These are phyloP conservation scores for Yamadazyma sp. DNA, from an alignment of 1,139 yeast genomes.

Conservation along the genomic window DNA sequence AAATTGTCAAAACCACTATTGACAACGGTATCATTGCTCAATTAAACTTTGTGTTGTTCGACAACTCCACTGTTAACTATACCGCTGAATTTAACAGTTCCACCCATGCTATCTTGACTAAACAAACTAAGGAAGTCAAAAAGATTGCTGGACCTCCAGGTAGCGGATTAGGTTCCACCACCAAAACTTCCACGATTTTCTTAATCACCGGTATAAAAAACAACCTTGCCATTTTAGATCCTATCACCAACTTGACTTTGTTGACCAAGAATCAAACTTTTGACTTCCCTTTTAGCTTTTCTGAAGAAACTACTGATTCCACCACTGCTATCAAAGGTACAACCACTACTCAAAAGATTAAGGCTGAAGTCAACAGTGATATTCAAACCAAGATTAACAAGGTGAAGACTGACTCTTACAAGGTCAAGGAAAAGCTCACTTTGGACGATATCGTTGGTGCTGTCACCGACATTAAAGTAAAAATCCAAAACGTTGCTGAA, in stretches of 20 bases:
- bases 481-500: conserved; percentile 9
- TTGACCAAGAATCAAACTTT: conserved; percentile 10
- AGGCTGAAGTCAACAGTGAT: conserved; percentile 11
- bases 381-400: conserved; percentile 14
- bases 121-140: conserved; percentile 16
- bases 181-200: conserved; percentile 7
- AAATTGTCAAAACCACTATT: conserved; percentile 13
- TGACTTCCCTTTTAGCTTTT: conserved; percentile 16
- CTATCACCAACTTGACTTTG: conserved; percentile 8
- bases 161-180: conserved; percentile 14
- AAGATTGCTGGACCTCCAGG: conserved; percentile 18
- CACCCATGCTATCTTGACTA: conserved; percentile 14
- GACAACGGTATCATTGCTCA: conserved; percentile 13
- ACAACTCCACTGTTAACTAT: conserved; percentile 12
- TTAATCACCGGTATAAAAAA: conserved; percentile 12
- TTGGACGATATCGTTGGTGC: conserved; percentile 19
- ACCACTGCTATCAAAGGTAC: conserved; percentile 10
- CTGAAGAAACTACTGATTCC: conserved; percentile 12
- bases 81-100: conserved; percentile 15
- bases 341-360: conserved; percentile 8
- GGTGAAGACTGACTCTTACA: conserved; percentile 9
- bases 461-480: conserved; percentile 14
- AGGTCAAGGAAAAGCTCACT: conserved; percentile 14
- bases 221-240: conserved; percentile 7
- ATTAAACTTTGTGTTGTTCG: conserved; percentile 16